Percentiles rank a stretch among this genome's conserved stretches.
Evolutionary conservation across 805 yeast genomes (phyloP).

Genomic region (Starmerella apicola): DNA sequence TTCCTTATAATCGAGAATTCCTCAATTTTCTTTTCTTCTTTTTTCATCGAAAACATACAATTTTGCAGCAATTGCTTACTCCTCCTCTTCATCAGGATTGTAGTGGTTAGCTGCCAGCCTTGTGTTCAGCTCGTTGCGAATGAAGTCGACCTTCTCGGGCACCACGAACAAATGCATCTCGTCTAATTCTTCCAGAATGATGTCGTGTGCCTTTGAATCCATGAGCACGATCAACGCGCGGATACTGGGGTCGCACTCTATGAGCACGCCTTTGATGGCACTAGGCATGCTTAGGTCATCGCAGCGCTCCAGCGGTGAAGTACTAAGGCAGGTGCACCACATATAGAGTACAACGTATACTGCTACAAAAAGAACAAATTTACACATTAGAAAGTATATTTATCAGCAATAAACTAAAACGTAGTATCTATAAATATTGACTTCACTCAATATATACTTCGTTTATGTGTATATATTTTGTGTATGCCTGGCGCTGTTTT

Average conservation of each 20-base stretch:
- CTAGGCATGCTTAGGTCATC: conserved; percentile 13
- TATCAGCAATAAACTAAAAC: too few species aligned
- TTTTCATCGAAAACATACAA: not conserved
- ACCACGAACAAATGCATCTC: conserved; percentile 82
- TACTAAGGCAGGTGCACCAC: too few species aligned
- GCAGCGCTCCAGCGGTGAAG: not conserved
- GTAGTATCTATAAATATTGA: too few species aligned
- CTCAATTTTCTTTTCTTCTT: too few species aligned
- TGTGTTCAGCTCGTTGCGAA: conserved; percentile 65
- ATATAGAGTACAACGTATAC: too few species aligned
- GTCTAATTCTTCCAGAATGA: conserved; percentile 69
- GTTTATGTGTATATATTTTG: too few species aligned
- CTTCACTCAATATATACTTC: too few species aligned
- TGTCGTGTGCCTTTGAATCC: conserved; percentile 63
- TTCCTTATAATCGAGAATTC: too few species aligned
- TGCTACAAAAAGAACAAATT: too few species aligned
- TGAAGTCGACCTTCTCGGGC: conserved; percentile 57
- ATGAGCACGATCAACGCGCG: conserved; percentile 73
- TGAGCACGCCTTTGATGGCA: conserved; percentile 26
- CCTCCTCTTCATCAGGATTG: conserved; percentile 55
- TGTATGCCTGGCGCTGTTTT: too few species aligned
- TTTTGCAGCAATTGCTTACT: not conserved
- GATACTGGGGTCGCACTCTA: conserved; percentile 77
- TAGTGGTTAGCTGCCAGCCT: conserved; percentile 72
- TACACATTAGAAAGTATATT: too few species aligned